Percentiles rank a stretch among this genome's conserved stretches.
Evolutionary conservation across 495 filamentous ascomycete species (phyloP).

Genomic region (Hypoxylon lienhwacheense): DNA sequence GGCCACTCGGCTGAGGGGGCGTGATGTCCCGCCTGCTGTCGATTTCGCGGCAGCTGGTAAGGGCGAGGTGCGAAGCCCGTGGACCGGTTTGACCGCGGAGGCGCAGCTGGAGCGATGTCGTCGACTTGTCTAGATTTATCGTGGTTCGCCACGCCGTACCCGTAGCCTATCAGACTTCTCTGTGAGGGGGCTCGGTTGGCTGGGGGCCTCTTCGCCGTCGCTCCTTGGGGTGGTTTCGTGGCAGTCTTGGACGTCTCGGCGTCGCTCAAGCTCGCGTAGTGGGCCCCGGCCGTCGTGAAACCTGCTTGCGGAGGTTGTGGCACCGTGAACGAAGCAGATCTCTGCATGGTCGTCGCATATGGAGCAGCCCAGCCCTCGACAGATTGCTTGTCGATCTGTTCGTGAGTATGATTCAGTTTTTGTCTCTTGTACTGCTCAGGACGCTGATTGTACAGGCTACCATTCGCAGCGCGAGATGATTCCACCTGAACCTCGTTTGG

Average conservation of each 20-base stretch:
- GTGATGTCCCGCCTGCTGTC: constrained; percentile 8
- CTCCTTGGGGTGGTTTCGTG: constrained; percentile 27
- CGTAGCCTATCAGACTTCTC: constrained; percentile 46
- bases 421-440: constrained; percentile 35
- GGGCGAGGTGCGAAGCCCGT: neutral
- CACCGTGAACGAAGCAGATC: constrained; percentile 45
- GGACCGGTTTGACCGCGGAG: constrained; percentile 17
- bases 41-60: constrained; percentile 14
- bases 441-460: constrained; percentile 7
- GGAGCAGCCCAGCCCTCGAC: constrained; percentile 40
- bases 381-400: constrained; percentile 31
- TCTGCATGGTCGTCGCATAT: constrained; percentile 52
- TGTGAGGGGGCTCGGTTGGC: constrained; percentile 44
- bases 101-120: constrained; percentile 7
- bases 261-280: constrained; percentile 44
- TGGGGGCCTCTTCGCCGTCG: constrained; percentile 28
- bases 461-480: neutral
- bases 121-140: constrained; percentile 32
- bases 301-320: constrained; percentile 39
- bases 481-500: constrained; percentile 39
- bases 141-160: constrained; percentile 36
- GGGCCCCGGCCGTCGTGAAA: constrained; percentile 48
- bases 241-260: constrained; percentile 24
- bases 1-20: constrained; percentile 2
- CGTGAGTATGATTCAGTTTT: constrained; percentile 32